A percentile compares a stretch with the other conserved stretches of the same genome.
phyloP scores from a whole-genome alignment of 2,329 filamentous ascomycete species.

The Cladosporium sp. region DNA sequence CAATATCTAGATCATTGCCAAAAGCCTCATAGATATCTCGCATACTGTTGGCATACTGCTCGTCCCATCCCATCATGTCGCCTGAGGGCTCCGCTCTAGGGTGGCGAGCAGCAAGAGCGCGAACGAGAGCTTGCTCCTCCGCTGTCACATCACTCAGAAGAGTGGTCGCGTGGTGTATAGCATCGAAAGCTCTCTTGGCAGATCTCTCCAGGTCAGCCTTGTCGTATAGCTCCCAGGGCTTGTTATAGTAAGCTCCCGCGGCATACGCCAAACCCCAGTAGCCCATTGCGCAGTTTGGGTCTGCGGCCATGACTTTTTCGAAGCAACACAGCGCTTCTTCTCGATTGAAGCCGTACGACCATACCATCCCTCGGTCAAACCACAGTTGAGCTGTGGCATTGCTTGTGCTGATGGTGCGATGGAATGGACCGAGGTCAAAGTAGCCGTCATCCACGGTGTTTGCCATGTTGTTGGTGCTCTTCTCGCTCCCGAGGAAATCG shows the following conservation, averaged over 20 bases:
- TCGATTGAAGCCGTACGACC: slow-evolving; percentile 74
- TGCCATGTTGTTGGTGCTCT: not conserved
- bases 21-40: slow-evolving; percentile 49
- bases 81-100: slow-evolving; percentile 25
- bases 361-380: slow-evolving; percentile 70
- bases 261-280: slow-evolving; percentile 69
- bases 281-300: slow-evolving; percentile 57
- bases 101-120: slow-evolving; percentile 47
- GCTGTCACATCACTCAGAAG: slow-evolving; percentile 32
- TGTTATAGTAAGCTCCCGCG: slow-evolving; percentile 74
- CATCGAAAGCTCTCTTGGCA: slow-evolving; percentile 39
- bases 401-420: slow-evolving; percentile 52
- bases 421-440: slow-evolving; percentile 57
- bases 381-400: slow-evolving; percentile 55
- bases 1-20: slow-evolving; percentile 58
- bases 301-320: slow-evolving; percentile 52
- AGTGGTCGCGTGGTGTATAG: slow-evolving; percentile 42
- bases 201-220: slow-evolving; percentile 49
- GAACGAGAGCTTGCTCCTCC: slow-evolving; percentile 59
- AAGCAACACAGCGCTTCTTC: slow-evolving; percentile 66
- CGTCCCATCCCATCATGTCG: slow-evolving; percentile 46
- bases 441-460: not conserved
- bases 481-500: not conserved
- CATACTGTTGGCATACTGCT: slow-evolving; percentile 61
- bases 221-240: slow-evolving; percentile 71